Conservation (phyloP, 2,329 filamentous ascomycete genomes). For the Sporothrix phasma region DNA sequence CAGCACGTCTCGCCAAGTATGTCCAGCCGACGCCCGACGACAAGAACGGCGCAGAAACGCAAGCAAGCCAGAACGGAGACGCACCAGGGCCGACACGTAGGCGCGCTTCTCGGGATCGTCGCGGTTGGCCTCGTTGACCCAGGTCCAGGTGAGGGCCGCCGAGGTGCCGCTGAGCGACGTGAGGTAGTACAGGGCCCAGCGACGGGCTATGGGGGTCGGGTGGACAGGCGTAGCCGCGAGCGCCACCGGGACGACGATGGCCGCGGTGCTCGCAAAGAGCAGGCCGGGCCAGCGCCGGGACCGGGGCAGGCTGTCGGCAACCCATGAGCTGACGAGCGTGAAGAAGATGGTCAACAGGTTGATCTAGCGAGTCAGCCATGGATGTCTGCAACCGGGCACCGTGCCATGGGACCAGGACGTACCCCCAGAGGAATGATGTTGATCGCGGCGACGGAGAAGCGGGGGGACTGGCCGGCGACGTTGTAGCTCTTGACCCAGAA, state of each 20-base stretch:
- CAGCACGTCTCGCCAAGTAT: too few species aligned
- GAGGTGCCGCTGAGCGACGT: conserved; percentile 19
- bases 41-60: not conserved
- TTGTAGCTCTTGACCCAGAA: conserved; percentile 25
- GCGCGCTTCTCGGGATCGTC: conserved; percentile 24
- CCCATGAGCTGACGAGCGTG: conserved; percentile 21
- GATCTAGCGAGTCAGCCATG: conserved; percentile 15
- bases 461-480: conserved; percentile 16
- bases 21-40: too few species aligned
- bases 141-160: conserved; percentile 23
- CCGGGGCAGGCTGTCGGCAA: conserved; percentile 22
- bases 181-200: conserved; percentile 23
- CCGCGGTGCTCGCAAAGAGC: conserved; percentile 21
- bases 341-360: conserved; percentile 21
- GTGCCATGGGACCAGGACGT: not conserved
- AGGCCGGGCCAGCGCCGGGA: conserved; percentile 23
- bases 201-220: conserved; percentile 17
- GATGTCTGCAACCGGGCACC: too few species aligned
- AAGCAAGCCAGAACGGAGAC: not conserved
- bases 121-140: conserved; percentile 22
- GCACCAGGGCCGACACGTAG: conserved; percentile 22
- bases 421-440: conserved; percentile 24
- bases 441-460: conserved; percentile 22
- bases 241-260: conserved; percentile 22
- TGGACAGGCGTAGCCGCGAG: conserved; percentile 23